A percentile compares a stretch with the other conserved stretches of the same genome.
Evolutionary conservation across 2,329 filamentous ascomycete species (phyloP).

Genomic region (Ascochyta clinopodiicola): DNA sequence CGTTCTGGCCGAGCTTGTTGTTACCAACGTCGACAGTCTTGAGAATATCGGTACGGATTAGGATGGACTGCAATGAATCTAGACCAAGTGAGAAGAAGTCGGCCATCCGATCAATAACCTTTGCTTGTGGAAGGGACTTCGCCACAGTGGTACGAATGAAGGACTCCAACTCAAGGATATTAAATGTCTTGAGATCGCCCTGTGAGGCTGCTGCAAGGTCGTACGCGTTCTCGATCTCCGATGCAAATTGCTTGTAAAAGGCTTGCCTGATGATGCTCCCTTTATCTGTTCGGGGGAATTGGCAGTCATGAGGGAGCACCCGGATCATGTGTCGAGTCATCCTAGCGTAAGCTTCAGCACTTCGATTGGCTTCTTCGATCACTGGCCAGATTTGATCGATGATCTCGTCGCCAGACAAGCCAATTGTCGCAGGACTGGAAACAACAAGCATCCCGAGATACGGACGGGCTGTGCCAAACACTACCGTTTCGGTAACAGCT

Average conservation of each 20-base stretch:
- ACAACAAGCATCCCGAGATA: constrained; percentile 63
- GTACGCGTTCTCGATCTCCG: constrained; percentile 58
- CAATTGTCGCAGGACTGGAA: constrained; percentile 52
- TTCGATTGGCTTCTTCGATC: constrained; percentile 58
- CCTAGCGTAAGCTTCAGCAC: constrained; percentile 60
- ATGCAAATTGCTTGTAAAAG: constrained; percentile 58
- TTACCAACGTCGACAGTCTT: constrained; percentile 58
- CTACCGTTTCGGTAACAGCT: constrained; percentile 62
- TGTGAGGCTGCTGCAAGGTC: constrained; percentile 15
- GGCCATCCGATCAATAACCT: constrained; percentile 41
- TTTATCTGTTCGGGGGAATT: constrained; percentile 63
- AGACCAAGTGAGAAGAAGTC: constrained; percentile 67
- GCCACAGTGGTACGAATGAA: constrained; percentile 27
- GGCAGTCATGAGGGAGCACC: constrained; percentile 54
- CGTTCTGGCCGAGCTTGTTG: constrained; percentile 58
- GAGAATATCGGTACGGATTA: constrained; percentile 60
- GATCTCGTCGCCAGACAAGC: constrained; percentile 53
- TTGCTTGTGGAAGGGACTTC: constrained; percentile 20
- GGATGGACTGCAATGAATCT: constrained; percentile 66
- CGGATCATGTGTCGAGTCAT: constrained; percentile 62
- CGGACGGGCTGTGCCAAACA: constrained; percentile 62
- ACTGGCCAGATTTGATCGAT: constrained; percentile 58
- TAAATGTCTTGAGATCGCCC: constrained; percentile 26
- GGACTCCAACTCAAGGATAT: constrained; percentile 36
- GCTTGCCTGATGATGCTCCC: constrained; percentile 62